These are phyloP conservation scores for Hawksworthiomyces lignivorus DNA, from an alignment of 2,329 filamentous ascomycete species.

Conservation along the genomic window DNA sequence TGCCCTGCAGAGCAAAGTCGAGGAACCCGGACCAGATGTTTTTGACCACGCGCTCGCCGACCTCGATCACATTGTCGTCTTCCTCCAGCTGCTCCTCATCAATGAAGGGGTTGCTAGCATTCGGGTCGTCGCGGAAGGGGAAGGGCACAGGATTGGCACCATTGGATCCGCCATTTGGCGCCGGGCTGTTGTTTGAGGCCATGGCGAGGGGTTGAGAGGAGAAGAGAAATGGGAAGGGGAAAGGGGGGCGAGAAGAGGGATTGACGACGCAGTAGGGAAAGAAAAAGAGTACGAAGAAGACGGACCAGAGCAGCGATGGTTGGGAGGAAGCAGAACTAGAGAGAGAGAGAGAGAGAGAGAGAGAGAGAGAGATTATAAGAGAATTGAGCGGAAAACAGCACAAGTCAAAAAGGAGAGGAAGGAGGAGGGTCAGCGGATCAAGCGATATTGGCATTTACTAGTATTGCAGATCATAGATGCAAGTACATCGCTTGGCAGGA, in stretches of 20 bases:
- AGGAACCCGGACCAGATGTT: conserved; percentile 56
- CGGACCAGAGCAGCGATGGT: neutral
- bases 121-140: conserved; percentile 18
- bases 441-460: no score
- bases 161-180: no score
- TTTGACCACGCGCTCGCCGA: conserved; percentile 38
- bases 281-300: no score
- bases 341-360: neutral
- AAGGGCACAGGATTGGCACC: conserved; percentile 7
- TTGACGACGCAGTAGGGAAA: no score
- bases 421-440: no score
- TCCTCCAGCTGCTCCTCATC: conserved; percentile 27
- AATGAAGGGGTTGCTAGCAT: conserved; percentile 23
- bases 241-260: neutral
- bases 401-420: neutral
- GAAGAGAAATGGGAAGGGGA: neutral
- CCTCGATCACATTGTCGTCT: conserved; percentile 31
- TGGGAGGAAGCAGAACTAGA: neutral
- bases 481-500: no score
- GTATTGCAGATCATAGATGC: no score
- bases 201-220: neutral
- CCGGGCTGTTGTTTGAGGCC: neutral
- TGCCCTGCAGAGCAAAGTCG: conserved; percentile 67
- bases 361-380: no score
- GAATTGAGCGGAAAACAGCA: no score